Base-by-base conservation (phyloP, 768 basidiomycete species). In the Phylloporus arenicola region DNA sequence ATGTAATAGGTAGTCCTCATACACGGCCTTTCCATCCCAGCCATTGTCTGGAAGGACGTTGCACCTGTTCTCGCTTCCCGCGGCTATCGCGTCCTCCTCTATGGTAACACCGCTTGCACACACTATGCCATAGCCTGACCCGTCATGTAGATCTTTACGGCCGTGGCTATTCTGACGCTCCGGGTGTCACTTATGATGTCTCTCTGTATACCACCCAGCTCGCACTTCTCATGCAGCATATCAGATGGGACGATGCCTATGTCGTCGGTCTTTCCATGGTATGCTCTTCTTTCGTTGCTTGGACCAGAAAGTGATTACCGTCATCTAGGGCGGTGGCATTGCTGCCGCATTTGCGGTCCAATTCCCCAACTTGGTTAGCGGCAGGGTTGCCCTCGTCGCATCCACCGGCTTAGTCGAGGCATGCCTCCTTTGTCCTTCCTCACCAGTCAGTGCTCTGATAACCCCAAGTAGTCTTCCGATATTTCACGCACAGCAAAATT, bases 91-190 rank as follows among this genome's bases (percentile, higher is more conserved):
- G 82, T 91, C 42, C 74, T 92, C 22, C 72, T 88, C 7, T 92
- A 88, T 55, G 87, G 87, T 86, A 37, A 20, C 71, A 6, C 16
- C 17, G 41, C 42, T 24, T 43, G 14, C 41, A 11, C 29, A 20
- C 38, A 17, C 20, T 24, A 24, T n/a, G 34, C 16, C 37, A 39
- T 34, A 25, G 41, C 35, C 27, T 55, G 52, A 58, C 43, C 16
- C 3, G n/a, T 45, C 5, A 3, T 14, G 14, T 52, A 88, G 88
- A 92, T 69, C 72, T 90, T 17, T 89, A 88, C 52, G 89, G 88
- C 12, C 78, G 88, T 34, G 88, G 88, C 5, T 92, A 90, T 67
- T 88, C 87, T 1, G 88, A 87, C 49, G 87, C 88, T 1, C 88
- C 88, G 0, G 76, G 81, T 19, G 80, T 77, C 14, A 79, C 76